phyloP scores from a whole-genome alignment of 805 yeast species.

The Metschnikowia santaceciliae region DNA sequence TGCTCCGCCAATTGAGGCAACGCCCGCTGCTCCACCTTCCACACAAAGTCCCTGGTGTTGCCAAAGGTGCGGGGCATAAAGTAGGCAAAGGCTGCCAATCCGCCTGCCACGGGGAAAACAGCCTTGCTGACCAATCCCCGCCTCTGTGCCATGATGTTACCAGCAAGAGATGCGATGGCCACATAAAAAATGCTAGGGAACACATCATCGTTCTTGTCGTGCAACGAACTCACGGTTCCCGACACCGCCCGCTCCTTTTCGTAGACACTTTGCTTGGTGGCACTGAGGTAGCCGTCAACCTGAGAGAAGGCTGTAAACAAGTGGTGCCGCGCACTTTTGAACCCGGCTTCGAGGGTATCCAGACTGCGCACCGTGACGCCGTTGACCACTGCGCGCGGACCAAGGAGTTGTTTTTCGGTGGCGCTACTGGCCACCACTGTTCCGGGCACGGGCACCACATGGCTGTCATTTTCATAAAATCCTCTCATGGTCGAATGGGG shows the following conservation, averaged over 20 bases:
- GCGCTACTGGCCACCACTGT: constrained; percentile 43
- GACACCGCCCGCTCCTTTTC: constrained; percentile 61
- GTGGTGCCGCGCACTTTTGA: constrained; percentile 47
- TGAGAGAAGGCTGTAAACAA: constrained; percentile 29
- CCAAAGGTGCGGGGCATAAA: constrained; percentile 70
- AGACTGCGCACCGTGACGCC: constrained; percentile 58
- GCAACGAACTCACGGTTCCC: constrained; percentile 58
- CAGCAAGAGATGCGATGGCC: constrained; percentile 64
- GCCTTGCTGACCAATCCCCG: constrained; percentile 53
- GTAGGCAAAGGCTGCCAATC: constrained; percentile 59
- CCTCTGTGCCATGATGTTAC: constrained; percentile 69
- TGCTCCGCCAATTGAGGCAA: constrained; percentile 62
- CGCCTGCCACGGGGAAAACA: constrained; percentile 56
- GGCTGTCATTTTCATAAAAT: constrained; percentile 49
- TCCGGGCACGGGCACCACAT: constrained; percentile 48
- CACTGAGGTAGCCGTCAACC: constrained; percentile 36
- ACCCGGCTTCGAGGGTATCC: constrained; percentile 42
- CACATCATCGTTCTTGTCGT: constrained; percentile 61
- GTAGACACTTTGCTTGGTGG: constrained; percentile 48
- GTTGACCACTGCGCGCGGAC: constrained; percentile 46
- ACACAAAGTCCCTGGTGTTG: constrained; percentile 54
- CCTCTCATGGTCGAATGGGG: constrained; percentile 22
- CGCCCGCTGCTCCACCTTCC: constrained; percentile 56
- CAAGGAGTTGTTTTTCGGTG: constrained; percentile 40
- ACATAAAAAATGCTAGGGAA: constrained; percentile 71